Evolutionary conservation across 345 rosid species (phyloP).

Genomic region (Gossypium thurberi): DNA sequence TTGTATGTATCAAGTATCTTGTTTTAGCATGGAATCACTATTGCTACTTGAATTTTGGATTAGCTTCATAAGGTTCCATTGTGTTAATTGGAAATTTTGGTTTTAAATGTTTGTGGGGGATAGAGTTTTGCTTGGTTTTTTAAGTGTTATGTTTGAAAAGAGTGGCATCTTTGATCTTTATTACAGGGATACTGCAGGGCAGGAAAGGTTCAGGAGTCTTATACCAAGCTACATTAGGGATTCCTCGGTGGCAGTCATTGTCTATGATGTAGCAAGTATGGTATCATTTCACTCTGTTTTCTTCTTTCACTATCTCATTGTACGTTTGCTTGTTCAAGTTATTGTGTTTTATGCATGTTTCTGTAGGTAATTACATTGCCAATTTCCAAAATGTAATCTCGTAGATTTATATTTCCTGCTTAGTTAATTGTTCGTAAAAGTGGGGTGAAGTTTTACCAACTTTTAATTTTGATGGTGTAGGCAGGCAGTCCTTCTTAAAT

Average conservation of each 20-base stretch:
- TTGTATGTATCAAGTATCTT: neutral
- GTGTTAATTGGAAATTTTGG: neutral
- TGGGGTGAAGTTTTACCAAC: slow-evolving; percentile 3
- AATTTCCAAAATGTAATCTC: neutral
- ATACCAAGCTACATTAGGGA: slow-evolving; percentile 85
- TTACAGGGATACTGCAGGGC: slow-evolving; percentile 85
- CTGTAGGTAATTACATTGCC: neutral
- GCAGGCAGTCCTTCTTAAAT: slow-evolving; percentile 77
- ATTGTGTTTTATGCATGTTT: slow-evolving; percentile 1
- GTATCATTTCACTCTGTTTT: slow-evolving; percentile 2
- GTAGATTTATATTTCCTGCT: neutral
- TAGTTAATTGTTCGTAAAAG: neutral
- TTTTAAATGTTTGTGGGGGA: neutral
- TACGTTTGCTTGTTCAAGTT: neutral
- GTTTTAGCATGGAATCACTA: neutral
- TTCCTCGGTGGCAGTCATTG: slow-evolving; percentile 85
- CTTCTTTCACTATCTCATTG: neutral
- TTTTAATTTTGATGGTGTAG: slow-evolving; percentile 29
- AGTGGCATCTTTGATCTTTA: neutral
- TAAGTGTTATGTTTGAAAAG: neutral
- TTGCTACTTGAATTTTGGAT: neutral
- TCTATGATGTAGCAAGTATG: slow-evolving; percentile 84
- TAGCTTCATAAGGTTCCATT: neutral
- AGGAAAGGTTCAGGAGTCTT: slow-evolving; percentile 85
- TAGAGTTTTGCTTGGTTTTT: no score